Base-by-base conservation (phyloP, 768 basidiomycete species). In the Butyriboletus loyo region DNA sequence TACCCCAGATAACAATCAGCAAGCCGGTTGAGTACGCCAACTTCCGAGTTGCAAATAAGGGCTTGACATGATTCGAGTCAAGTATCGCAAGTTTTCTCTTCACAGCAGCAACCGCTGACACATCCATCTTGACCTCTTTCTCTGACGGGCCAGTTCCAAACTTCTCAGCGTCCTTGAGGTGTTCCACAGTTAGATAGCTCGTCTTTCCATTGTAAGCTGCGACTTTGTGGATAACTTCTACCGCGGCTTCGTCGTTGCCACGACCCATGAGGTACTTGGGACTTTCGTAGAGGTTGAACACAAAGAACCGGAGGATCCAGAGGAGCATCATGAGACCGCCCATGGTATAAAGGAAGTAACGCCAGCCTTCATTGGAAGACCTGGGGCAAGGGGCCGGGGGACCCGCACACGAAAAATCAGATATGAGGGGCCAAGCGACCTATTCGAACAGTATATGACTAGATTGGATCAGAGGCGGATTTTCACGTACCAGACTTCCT, bases 221-320 rank as follows among this genome's bases (percentile, higher is more conserved):
- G 8, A 90, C 75, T 27, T 74, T 73, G 49, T 84, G 83, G 19
- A 89, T 70, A 46, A 86, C 70, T 19, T 79, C 77, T 5, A 87
- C 82, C 0, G 86, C 88, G 19, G 77, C 70, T 21, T 75, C 77
- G 55, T 87, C 86, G 35, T 70, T 67, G 10, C 87, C 87, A 53
- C 82, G 79, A 8, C 84, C 82, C 75, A 88, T 84, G 38, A 87
- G 78, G 63, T 79, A 89, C 55, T 86, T 84, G 1, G 87, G 88
- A 53, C 82, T 83, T 65, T 89, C 86, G 50, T 82, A 74, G 8
- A 89, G 74, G 43, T 76, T 70, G 74, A 91, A 89, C 37, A 81
- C 64, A 68, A 85, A 80, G 71, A 85, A 84, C 22, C 85, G 84
- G 24, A 86, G 64, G 11, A 73, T 56, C 74, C 80, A 87, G 38